Percentiles rank a stretch among this genome's conserved stretches.
phyloP scores from a whole-genome alignment of 495 filamentous ascomycete genomes.

The Talaromyces adpressus region DNA sequence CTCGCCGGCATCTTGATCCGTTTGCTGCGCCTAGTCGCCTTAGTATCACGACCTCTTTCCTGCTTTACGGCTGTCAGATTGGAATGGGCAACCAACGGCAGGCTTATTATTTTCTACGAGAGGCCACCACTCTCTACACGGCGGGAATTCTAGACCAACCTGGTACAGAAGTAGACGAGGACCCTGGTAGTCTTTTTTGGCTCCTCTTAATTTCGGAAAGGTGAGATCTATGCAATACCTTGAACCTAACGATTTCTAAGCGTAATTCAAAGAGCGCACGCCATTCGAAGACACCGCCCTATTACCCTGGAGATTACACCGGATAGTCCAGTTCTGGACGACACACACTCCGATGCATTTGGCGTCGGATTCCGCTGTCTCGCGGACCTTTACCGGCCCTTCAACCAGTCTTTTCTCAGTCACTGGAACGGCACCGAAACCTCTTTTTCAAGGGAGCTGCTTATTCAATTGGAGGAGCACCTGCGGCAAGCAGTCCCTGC shows the following conservation, averaged over 20 bases:
- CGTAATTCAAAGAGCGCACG: slow-evolving; percentile 48
- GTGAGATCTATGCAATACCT: slow-evolving; percentile 23
- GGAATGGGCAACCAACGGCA: slow-evolving; percentile 64
- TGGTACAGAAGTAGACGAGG: slow-evolving; percentile 19
- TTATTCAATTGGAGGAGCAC: slow-evolving; percentile 57
- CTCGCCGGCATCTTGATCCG: slow-evolving; percentile 62
- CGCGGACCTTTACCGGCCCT: slow-evolving; percentile 61
- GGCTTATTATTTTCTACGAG: slow-evolving; percentile 67
- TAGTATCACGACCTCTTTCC: slow-evolving; percentile 61
- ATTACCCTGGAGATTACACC: slow-evolving; percentile 61
- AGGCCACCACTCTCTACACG: slow-evolving; percentile 56
- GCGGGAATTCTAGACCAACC: slow-evolving; percentile 33
- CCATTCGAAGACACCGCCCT: slow-evolving; percentile 66
- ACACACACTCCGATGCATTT: slow-evolving; percentile 18
- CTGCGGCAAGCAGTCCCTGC: slow-evolving; percentile 56
- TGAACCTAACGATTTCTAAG: not conserved
- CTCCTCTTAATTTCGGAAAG: slow-evolving; percentile 65
- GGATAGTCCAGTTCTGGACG: slow-evolving; percentile 54
- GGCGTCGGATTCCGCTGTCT: slow-evolving; percentile 53
- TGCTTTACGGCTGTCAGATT: slow-evolving; percentile 64
- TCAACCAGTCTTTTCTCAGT: slow-evolving; percentile 61
- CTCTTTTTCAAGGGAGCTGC: slow-evolving; percentile 50
- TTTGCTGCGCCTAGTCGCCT: slow-evolving; percentile 55
- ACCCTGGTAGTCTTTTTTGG: slow-evolving; percentile 57
- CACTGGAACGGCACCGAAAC: slow-evolving; percentile 65